These are phyloP conservation scores for Macrotyloma uniflorum DNA, from an alignment of 306 rosid genomes.

Conservation along the genomic window DNA sequence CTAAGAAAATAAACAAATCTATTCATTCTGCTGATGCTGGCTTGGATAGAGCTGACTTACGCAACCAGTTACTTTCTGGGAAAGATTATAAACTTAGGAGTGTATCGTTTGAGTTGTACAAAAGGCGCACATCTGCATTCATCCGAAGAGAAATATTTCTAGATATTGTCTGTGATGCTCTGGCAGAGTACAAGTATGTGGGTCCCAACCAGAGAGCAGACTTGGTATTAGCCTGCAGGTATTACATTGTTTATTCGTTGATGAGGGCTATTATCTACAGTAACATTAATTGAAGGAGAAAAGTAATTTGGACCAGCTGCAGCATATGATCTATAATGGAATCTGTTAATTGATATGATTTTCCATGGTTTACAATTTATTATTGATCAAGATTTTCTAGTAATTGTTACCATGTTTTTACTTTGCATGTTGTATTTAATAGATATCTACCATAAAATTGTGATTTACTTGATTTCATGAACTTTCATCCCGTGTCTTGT, in stretches of 20 bases:
- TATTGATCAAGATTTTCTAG: conserved; percentile 8
- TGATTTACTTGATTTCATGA: not conserved
- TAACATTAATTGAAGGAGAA: not conserved
- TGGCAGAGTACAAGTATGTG: conserved; percentile 87
- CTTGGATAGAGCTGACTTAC: conserved; percentile 39
- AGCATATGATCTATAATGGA: not conserved
- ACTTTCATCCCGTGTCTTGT: not conserved
- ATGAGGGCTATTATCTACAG: conserved; percentile 1
- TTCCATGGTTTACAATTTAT: conserved; percentile 12
- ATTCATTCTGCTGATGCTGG: not conserved
- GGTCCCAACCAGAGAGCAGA: conserved; percentile 94
- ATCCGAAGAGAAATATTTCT: conserved; percentile 68
- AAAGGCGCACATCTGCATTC: conserved; percentile 73
- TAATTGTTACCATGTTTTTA: not conserved
- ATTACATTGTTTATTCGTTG: conserved; percentile 29
- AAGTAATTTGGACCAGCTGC: not conserved
- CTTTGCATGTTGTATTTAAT: not conserved
- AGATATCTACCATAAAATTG: too few species aligned
- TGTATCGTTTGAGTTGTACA: conserved; percentile 82
- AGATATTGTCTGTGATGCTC: conserved; percentile 75
- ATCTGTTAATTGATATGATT: not conserved
- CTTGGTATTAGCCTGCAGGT: conserved; percentile 91
- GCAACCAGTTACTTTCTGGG: conserved; percentile 38
- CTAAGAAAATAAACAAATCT: too few species aligned
- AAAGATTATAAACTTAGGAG: conserved; percentile 51